A percentile compares a stretch with the other conserved stretches of the same genome.
phyloP scores from a whole-genome alignment of 1,284 basidiomycete species.

The Schizophyllum amplum region DNA sequence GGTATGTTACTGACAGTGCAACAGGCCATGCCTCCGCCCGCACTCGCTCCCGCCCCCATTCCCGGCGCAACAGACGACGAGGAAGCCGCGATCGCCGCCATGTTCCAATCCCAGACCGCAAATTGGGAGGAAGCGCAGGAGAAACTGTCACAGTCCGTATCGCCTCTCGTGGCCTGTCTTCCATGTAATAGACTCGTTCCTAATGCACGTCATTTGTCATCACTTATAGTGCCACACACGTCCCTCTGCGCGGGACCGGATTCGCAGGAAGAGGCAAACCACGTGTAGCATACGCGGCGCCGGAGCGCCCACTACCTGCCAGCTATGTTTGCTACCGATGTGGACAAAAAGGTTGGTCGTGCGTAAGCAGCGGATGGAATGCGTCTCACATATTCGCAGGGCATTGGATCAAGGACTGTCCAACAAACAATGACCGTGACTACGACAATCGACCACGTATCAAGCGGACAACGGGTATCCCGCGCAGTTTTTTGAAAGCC shows the following conservation, averaged over 20 bases:
- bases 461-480: constrained; percentile 97
- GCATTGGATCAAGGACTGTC: constrained; percentile 99
- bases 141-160: constrained; percentile 93
- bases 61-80: constrained; percentile 60
- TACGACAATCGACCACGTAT: constrained; percentile 93
- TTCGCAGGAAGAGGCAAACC: constrained; percentile 58
- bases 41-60: constrained; percentile 27
- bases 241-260: constrained; percentile 51
- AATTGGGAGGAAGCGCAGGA: constrained; percentile 97
- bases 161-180: constrained; percentile 42
- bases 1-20: constrained; percentile 15
- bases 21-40: constrained; percentile 8
- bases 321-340: constrained; percentile 99
- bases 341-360: constrained; percentile 80
- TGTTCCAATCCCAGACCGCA: constrained; percentile 87
- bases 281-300: constrained; percentile 32
- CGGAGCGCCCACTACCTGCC: constrained; percentile 70
- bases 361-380: constrained; percentile 7
- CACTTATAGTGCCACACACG: constrained; percentile 61
- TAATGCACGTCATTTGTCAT: constrained; percentile 52
- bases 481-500: constrained; percentile 93
- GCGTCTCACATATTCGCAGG: constrained; percentile 42
- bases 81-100: constrained; percentile 85
- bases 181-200: constrained; percentile 54
- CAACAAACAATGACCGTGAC: constrained; percentile 93